Evolutionary conservation across 2,329 filamentous ascomycete genomes (phyloP).

Genomic region (Ophiostoma fasciatum): DNA sequence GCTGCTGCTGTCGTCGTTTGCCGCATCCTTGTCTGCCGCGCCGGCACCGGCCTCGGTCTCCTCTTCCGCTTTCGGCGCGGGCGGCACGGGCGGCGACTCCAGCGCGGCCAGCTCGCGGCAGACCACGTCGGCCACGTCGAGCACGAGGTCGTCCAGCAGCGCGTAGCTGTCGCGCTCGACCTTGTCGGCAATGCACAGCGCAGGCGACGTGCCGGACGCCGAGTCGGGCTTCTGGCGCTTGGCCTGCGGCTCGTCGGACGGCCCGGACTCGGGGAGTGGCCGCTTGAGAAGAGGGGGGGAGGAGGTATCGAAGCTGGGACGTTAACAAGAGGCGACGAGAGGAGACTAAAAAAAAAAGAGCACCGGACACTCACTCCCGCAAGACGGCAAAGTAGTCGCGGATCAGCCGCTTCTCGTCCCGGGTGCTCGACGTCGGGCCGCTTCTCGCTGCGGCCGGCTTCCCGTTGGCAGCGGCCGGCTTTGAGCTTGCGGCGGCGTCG

Average conservation of each 20-base stretch:
- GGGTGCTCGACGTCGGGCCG: slow-evolving; percentile 11
- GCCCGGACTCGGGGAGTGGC: slow-evolving; percentile 28
- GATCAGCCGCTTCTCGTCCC: slow-evolving; percentile 23
- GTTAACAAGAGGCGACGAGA: slow-evolving; percentile 2
- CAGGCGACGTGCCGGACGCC: slow-evolving; percentile 14
- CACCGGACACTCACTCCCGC: slow-evolving; percentile 22
- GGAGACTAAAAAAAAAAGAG: slow-evolving; percentile 4
- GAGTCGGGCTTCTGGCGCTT: slow-evolving; percentile 46
- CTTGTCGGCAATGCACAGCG: slow-evolving; percentile 35
- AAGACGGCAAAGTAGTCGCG: slow-evolving; percentile 28
- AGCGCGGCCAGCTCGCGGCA: slow-evolving; percentile 30
- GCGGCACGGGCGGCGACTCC: slow-evolving; percentile 16
- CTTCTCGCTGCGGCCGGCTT: neutral
- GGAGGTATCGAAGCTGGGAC: slow-evolving; percentile 33
- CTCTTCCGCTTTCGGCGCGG: slow-evolving; percentile 11
- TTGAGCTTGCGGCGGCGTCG: neutral
- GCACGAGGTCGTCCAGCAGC: slow-evolving; percentile 49
- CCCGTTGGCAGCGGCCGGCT: neutral
- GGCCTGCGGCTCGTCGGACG: slow-evolving; percentile 35
- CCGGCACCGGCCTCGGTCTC: neutral
- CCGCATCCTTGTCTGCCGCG: neutral
- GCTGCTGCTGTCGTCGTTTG: neutral
- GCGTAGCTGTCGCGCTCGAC: slow-evolving; percentile 36
- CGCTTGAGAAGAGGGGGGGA: slow-evolving; percentile 40
- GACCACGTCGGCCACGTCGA: slow-evolving; percentile 29